These are phyloP conservation scores for Huntiella savannae DNA, from an alignment of 2,329 filamentous ascomycete species.

Conservation along the genomic window DNA sequence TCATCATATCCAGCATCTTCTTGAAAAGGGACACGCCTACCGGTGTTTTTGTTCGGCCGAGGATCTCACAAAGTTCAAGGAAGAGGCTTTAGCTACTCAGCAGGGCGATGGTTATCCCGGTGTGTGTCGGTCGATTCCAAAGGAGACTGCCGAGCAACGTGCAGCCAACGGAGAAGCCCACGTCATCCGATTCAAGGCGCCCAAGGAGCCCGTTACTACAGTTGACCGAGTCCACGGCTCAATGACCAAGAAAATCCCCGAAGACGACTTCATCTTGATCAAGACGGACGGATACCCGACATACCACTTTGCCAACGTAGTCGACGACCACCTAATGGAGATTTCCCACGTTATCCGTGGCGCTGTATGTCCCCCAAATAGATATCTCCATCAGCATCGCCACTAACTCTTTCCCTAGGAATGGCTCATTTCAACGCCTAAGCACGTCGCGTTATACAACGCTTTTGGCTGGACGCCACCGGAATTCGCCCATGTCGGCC, in stretches of 20 bases:
- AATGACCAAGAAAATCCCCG: slow-evolving; percentile 33
- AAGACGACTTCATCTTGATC: slow-evolving; percentile 74
- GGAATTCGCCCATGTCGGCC: slow-evolving; percentile 60
- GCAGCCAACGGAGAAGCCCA: slow-evolving; percentile 51
- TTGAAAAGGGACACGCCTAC: slow-evolving; percentile 60
- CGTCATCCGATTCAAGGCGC: slow-evolving; percentile 56
- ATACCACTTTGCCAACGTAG: slow-evolving; percentile 92
- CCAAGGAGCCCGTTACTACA: slow-evolving; percentile 15
- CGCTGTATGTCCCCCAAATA: slow-evolving; percentile 30
- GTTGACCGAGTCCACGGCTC: slow-evolving; percentile 62
- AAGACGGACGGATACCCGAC: slow-evolving; percentile 88
- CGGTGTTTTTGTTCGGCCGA: slow-evolving; percentile 77
- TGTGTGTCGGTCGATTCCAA: slow-evolving; percentile 49
- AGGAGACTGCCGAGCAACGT: slow-evolving; percentile 49
- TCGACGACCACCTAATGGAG: slow-evolving; percentile 88
- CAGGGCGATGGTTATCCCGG: slow-evolving; percentile 33
- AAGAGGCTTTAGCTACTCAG: slow-evolving; percentile 35
- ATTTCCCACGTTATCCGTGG: slow-evolving; percentile 93
- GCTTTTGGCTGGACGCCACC: slow-evolving; percentile 59
- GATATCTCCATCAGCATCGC: not conserved
- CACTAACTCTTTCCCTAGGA: slow-evolving; percentile 31
- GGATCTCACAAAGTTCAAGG: slow-evolving; percentile 47
- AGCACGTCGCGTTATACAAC: slow-evolving; percentile 49
- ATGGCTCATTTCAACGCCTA: slow-evolving; percentile 89
- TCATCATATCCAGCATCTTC: slow-evolving; percentile 46